Conservation (phyloP, 371 early-diverging fungal species). For the Syncephalastrum sp. region DNA sequence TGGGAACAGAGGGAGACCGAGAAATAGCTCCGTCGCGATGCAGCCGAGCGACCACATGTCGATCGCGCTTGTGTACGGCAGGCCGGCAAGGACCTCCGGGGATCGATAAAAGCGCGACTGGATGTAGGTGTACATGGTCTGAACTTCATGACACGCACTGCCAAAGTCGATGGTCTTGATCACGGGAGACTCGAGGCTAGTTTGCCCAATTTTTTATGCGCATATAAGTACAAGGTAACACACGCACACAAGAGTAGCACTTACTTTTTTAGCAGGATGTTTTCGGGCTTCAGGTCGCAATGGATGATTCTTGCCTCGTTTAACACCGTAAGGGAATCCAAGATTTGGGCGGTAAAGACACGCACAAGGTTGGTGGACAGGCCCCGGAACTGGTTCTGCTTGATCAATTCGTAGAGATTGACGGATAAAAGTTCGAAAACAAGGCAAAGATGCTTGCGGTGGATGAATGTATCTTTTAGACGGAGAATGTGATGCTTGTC, state of each 20-base stretch:
- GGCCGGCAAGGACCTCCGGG: slow-evolving; percentile 95
- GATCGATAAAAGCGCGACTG: slow-evolving; percentile 98
- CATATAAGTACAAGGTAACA: neutral
- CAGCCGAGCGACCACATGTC: slow-evolving; percentile 99
- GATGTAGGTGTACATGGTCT: slow-evolving; percentile 94
- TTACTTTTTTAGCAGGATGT: slow-evolving; percentile 86
- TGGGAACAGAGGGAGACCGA: slow-evolving; percentile 93
- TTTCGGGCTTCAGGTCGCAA: slow-evolving; percentile 98
- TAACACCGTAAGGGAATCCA: slow-evolving; percentile 86
- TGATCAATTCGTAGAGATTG: slow-evolving; percentile 96
- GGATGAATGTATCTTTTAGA: slow-evolving; percentile 90
- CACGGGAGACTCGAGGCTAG: slow-evolving; percentile 76
- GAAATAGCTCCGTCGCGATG: slow-evolving; percentile 95
- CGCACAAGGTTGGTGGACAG: slow-evolving; percentile 86
- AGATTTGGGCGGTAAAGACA: slow-evolving; percentile 78
- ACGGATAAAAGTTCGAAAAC: slow-evolving; percentile 94
- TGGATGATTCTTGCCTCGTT: slow-evolving; percentile 92
- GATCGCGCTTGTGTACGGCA: slow-evolving; percentile 91
- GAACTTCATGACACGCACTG: slow-evolving; percentile 92
- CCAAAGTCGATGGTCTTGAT: slow-evolving; percentile 99
- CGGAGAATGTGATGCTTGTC: slow-evolving; percentile 86
- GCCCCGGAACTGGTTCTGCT: slow-evolving; percentile 95
- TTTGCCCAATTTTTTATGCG: neutral
- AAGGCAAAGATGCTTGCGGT: slow-evolving; percentile 91
- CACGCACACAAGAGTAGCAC: neutral